Evolutionary conservation across 2,329 filamentous ascomycete genomes (phyloP).

Genomic region (Fusarium pseudoanthophilum): DNA sequence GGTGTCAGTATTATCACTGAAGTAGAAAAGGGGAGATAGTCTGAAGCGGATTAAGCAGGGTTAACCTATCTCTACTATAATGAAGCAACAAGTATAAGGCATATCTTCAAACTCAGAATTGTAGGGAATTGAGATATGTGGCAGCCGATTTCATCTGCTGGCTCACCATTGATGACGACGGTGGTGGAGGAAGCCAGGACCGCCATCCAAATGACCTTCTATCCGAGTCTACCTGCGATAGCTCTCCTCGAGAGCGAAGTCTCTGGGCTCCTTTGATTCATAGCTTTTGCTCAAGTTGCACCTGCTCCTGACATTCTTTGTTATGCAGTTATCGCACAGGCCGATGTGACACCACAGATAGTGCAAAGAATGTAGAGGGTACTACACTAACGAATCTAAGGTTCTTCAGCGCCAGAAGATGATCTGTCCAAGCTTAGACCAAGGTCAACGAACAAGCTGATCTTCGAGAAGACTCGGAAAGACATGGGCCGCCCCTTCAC

Average conservation of each 20-base stretch:
- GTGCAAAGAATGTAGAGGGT: no score
- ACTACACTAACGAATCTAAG: neutral
- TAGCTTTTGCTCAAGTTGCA: neutral
- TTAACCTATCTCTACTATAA: rapidly evolving
- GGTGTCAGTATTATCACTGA: neutral
- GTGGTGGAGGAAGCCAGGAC: neutral
- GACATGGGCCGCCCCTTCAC: neutral
- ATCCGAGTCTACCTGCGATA: neutral
- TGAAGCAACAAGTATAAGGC: neutral
- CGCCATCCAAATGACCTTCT: neutral
- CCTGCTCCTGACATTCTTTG: neutral
- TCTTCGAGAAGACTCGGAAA: neutral
- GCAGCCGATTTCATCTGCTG: neutral
- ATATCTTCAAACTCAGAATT: neutral
- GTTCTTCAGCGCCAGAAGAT: neutral
- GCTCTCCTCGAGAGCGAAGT: no score
- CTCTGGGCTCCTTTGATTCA: neutral
- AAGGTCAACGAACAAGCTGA: rapidly evolving
- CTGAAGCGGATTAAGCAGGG: neutral
- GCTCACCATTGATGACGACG: neutral
- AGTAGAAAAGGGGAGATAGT: neutral
- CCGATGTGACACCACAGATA: no score
- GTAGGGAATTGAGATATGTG: neutral
- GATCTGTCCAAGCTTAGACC: no score
- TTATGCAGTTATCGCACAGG: neutral